Evolutionary conservation across 257 asterid species (phyloP), one percentile per base, ranked within the genome.

Genomic region (Gentiana macrophylla): DNA sequence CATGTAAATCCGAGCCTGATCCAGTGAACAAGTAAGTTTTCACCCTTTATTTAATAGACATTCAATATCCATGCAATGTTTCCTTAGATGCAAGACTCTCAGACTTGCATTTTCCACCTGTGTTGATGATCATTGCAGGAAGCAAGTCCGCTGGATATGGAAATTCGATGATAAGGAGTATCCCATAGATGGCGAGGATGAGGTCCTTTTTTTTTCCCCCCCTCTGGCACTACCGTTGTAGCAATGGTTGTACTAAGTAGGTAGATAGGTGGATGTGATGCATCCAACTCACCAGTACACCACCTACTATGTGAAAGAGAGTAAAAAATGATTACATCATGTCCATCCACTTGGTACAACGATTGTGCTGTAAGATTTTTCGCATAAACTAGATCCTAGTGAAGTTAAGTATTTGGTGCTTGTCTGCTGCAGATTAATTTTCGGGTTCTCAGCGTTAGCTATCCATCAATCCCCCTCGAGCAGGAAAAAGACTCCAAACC

Each of bases 401-500:
- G 35, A 35, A 36, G 35, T 35, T 52, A 32, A 46, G 24, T 4
- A 24, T 55, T 13, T 37, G 51, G 32, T 52, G 32, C 37, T 84
- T 74, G 72, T 59, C 49, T 69, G 70, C 74, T 69, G 70, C 74
- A 77, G 83, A 74, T 74, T 35, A 67, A 80, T 52, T 74, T 77
- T 67, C 75, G 70, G 12, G 83, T 77, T 37, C 76, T 58, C 35
- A 54, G 34, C 59, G 71, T 91, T 61, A 74, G 65, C 52, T 91
- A 79, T 73, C 94, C 94, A 32, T 67, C 92, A 34, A 9, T 81
- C 65, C 96, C 98, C 49, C 37, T 81, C 38, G 86, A 80, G 59
- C 83, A 75, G 61, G 82, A 53, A 38, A 55, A 49, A 3, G 83
- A 67, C 48, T 63, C 72, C 8, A 74, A 71, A 51, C 78, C 83